Conservation (phyloP, 2,329 filamentous ascomycete genomes). For the Aspergillus pseudonomiae region DNA sequence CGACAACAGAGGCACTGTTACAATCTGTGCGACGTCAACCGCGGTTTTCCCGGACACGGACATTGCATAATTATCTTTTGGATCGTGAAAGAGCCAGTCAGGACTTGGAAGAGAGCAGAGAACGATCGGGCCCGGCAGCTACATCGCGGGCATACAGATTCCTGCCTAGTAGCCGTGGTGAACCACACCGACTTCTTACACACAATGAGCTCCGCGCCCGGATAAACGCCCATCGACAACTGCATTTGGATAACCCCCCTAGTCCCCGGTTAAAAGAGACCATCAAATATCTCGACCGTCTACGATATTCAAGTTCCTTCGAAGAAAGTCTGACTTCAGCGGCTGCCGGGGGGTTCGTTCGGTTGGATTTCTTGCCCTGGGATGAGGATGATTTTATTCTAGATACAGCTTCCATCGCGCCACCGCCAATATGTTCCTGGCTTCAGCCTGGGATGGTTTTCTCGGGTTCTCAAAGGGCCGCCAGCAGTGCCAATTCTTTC, state of each 20-base stretch:
- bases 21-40: conserved; percentile 46
- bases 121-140: conserved; percentile 12
- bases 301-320: conserved; percentile 57
- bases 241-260: conserved; percentile 38
- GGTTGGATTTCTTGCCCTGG: conserved; percentile 56
- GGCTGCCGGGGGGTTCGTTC: conserved; percentile 56
- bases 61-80: conserved; percentile 43
- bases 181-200: conserved; percentile 32
- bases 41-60: conserved; percentile 41
- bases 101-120: conserved; percentile 30
- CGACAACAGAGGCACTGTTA: conserved; percentile 43
- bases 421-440: conserved; percentile 62
- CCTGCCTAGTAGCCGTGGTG: conserved; percentile 32
- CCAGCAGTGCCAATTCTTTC: conserved; percentile 34
- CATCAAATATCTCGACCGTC: conserved; percentile 63
- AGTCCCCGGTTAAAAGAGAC: conserved; percentile 56
- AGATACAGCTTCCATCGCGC: conserved; percentile 54
- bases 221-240: conserved; percentile 39
- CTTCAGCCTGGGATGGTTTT: conserved; percentile 63
- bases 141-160: conserved; percentile 36
- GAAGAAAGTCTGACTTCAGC: conserved; percentile 59
- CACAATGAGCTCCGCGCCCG: conserved; percentile 40
- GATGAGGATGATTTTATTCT: conserved; percentile 61
- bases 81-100: conserved; percentile 35
- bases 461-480: conserved; percentile 63